These are phyloP conservation scores for Candida insectalens DNA, from an alignment of 805 yeast genomes.

Conservation along the genomic window DNA sequence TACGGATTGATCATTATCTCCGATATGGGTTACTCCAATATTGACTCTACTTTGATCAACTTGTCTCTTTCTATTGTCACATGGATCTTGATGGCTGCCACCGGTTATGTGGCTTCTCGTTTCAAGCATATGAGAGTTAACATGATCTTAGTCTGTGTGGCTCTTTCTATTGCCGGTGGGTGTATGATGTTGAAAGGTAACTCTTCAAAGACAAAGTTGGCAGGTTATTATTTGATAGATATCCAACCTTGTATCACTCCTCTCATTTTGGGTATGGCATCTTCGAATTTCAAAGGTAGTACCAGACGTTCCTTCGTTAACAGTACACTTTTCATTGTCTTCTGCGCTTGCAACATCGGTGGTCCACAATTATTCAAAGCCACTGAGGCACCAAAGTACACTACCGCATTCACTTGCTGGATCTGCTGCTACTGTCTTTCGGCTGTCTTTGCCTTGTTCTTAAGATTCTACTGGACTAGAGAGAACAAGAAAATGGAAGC, in stretches of 20 bases:
- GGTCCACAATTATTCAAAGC: conserved; percentile 64
- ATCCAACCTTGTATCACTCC: conserved; percentile 20
- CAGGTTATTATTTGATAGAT: conserved; percentile 22
- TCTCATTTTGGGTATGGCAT: conserved; percentile 11
- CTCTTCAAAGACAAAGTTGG: conserved; percentile 16
- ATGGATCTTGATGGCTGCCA: conserved; percentile 18
- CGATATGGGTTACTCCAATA: conserved; percentile 25
- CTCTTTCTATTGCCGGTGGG: conserved; percentile 19
- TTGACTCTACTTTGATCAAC: conserved; percentile 24
- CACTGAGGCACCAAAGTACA: conserved; percentile 46
- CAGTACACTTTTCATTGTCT: conserved; percentile 47
- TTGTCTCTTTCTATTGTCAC: conserved; percentile 30
- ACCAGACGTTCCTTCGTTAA: conserved; percentile 57
- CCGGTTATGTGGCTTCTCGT: conserved; percentile 19
- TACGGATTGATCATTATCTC: conserved; percentile 32
- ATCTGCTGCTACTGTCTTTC: conserved; percentile 34
- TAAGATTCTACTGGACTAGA: conserved; percentile 5
- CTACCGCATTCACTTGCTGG: conserved; percentile 45
- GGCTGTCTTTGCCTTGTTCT: conserved; percentile 8
- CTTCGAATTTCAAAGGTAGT: conserved; percentile 50
- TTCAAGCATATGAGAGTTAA: conserved; percentile 24
- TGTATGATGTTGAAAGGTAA: conserved; percentile 20
- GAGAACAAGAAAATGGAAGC: conserved; percentile 8
- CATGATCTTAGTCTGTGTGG: conserved; percentile 16
- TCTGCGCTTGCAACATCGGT: conserved; percentile 54